phyloP scores from a whole-genome alignment of 768 basidiomycete species.

The Psilocybe cyanescens region DNA sequence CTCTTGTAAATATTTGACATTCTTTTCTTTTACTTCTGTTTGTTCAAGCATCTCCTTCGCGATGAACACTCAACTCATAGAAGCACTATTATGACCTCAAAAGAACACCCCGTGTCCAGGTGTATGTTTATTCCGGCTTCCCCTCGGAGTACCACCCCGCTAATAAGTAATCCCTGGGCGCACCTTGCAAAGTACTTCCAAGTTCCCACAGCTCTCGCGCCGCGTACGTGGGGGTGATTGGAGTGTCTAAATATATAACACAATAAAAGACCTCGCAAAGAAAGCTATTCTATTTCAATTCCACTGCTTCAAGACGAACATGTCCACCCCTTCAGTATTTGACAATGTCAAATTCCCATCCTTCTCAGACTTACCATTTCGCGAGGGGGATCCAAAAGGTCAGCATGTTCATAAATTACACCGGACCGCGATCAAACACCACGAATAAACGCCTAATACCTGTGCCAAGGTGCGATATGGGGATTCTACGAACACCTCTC shows the following conservation, averaged over 20 bases:
- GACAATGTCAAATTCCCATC: constrained; percentile 25
- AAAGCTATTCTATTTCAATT: not conserved
- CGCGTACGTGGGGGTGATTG: not conserved
- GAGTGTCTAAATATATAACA: not conserved
- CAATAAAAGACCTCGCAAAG: not conserved
- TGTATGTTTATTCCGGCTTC: no score
- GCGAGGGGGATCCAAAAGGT: constrained; percentile 24
- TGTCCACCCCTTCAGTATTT: constrained; percentile 23
- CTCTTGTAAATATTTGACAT: no score
- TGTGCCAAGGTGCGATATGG: constrained; percentile 25
- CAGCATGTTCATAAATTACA: not conserved
- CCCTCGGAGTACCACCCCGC: no score
- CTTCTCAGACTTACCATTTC: constrained; percentile 23
- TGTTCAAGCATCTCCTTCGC: no score
- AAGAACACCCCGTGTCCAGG: no score
- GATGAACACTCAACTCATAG: no score
- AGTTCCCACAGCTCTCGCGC: no score
- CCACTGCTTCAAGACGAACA: not conserved
- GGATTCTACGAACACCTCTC: constrained; percentile 30
- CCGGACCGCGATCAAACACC: not conserved
- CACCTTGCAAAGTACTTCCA: no score
- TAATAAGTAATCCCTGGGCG: no score
- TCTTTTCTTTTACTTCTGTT: no score
- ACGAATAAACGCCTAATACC: not conserved
- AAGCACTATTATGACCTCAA: no score